phyloP scores from a whole-genome alignment of 2,329 filamentous ascomycete species.

The Rhinocladiella similis region DNA sequence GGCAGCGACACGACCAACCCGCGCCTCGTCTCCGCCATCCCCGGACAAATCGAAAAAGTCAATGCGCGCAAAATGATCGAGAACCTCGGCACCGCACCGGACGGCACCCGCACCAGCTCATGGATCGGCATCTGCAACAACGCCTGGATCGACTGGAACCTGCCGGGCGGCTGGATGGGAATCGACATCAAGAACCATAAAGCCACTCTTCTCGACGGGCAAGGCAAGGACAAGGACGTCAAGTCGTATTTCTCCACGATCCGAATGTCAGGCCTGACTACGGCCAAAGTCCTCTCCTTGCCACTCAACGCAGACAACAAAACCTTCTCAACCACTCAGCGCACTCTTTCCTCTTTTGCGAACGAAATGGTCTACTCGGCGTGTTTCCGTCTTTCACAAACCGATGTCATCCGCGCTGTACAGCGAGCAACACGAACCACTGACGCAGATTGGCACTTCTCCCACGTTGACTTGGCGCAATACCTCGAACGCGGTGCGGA shows the following conservation, averaged over 20 bases:
- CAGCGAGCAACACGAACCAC: neutral
- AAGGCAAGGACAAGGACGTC: neutral
- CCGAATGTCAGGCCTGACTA: neutral
- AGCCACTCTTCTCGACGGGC: neutral
- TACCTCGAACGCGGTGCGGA: neutral
- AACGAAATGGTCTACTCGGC: constrained; percentile 1
- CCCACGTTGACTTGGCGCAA: neutral
- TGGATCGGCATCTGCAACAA: constrained; percentile 6
- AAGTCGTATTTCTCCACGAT: constrained; percentile 1
- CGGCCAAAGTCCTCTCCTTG: neutral
- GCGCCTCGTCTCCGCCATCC: neutral
- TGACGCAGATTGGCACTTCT: neutral
- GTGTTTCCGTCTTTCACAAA: neutral
- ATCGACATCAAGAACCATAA: neutral
- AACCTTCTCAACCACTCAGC: neutral
- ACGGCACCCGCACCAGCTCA: neutral
- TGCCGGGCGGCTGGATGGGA: neutral
- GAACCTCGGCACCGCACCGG: neutral
- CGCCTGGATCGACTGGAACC: constrained; percentile 1
- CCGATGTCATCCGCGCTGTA: neutral
- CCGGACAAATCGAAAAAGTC: neutral
- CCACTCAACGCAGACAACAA: neutral
- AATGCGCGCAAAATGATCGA: neutral
- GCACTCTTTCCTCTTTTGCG: neutral
- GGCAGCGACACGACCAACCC: constrained; percentile 1